These are phyloP conservation scores for Auriscalpium vulgare DNA, from an alignment of 768 basidiomycete species.

Conservation along the genomic window DNA sequence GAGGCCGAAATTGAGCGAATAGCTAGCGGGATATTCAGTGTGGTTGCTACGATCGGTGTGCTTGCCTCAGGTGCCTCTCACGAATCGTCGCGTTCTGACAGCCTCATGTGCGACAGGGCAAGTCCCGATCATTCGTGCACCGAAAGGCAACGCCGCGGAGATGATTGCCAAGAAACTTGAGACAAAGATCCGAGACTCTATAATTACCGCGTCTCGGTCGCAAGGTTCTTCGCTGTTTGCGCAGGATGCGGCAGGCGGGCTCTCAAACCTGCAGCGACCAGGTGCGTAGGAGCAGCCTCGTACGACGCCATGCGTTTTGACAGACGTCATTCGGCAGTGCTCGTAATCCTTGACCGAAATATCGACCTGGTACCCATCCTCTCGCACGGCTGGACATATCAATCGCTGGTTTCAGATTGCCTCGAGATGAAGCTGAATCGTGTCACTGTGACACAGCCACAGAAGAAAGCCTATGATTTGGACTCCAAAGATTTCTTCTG, in stretches of 20 bases:
- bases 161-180: slow-evolving; percentile 99
- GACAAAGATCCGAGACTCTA: slow-evolving; percentile 79
- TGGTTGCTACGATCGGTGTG: slow-evolving; percentile 79
- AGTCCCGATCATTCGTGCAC: slow-evolving; percentile 91
- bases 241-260: slow-evolving; percentile 64
- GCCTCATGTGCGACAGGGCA: slow-evolving; percentile 45
- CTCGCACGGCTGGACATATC: slow-evolving; percentile 98
- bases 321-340: slow-evolving; percentile 42
- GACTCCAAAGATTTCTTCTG: slow-evolving; percentile 99
- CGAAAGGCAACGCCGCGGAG: slow-evolving; percentile 94
- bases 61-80: background rate
- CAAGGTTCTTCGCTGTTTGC: slow-evolving; percentile 60
- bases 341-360: slow-evolving; percentile 91
- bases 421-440: slow-evolving; percentile 95
- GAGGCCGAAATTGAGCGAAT: slow-evolving; percentile 91
- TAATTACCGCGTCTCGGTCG: slow-evolving; percentile 62
- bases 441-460: slow-evolving; percentile 70
- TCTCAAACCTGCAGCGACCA: slow-evolving; percentile 83
- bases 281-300: slow-evolving; percentile 38
- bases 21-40: slow-evolving; percentile 85
- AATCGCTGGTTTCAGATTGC: slow-evolving; percentile 95
- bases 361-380: slow-evolving; percentile 90
- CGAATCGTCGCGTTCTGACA: background rate
- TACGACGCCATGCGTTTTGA: background rate
- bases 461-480: slow-evolving; percentile 87